These are phyloP conservation scores for Tetrahymena thermophila DNA, from an alignment of 73 alveolate genomes.

Conservation along the genomic window DNA sequence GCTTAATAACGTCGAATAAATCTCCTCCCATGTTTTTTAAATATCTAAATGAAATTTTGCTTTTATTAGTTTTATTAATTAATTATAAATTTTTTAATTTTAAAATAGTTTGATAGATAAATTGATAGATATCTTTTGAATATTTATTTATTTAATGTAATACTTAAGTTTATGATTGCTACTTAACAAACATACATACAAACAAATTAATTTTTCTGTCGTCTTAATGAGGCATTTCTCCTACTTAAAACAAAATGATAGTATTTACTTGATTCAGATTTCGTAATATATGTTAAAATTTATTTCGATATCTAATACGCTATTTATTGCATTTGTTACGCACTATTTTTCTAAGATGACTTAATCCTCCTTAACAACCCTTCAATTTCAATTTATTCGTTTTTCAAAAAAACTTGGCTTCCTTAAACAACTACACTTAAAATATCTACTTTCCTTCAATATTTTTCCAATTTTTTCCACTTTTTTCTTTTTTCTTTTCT, in stretches of 20 bases:
- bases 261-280: background rate
- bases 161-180: too few species aligned
- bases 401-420: background rate
- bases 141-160: too few species aligned
- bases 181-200: too few species aligned
- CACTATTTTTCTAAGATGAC: background rate
- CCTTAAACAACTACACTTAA: background rate
- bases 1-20: conserved; percentile 22
- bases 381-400: background rate
- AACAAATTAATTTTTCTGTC: background rate
- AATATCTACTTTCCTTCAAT: background rate
- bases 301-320: background rate
- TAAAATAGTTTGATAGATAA: background rate
- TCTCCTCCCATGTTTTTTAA: background rate
- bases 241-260: background rate
- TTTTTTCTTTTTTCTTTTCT: background rate
- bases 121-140: background rate
- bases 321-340: background rate
- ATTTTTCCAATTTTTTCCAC: background rate
- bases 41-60: background rate
- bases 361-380: background rate
- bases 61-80: background rate
- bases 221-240: background rate
- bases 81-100: background rate
- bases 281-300: background rate